Evolutionary conservation across 176 grass and related monocot species (phyloP), one percentile per base, ranked within the genome.

Genomic region (Musa itinerans): DNA sequence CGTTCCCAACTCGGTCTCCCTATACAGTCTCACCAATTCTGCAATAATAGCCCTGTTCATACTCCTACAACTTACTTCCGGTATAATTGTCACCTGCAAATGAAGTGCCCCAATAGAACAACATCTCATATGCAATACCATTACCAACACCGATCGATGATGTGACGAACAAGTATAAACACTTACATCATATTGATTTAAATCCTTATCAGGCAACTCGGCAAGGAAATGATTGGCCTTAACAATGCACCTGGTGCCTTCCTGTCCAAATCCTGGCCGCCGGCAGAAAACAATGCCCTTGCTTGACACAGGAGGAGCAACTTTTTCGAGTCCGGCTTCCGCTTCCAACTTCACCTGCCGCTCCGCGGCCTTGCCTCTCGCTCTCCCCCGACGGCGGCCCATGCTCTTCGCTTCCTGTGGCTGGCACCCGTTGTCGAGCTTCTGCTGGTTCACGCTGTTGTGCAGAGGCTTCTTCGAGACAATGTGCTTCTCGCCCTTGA

Each of bases 391-490:
- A 83, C 91, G 83, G 20, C 83, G 84, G 1, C 81, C 79, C 52
- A 72, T 34, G 52, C 81, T 86, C 78, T 89, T 92, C 13, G 2
- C 76, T 66, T 77, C 95, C 71, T 83, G 86, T 19, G 85, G 74
- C 63, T 80, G 77, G 53, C 19, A 52, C 19, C 15, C 62, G 17
- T 53, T 63, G 27, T 94, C 88, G 4, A 70, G 84, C 79, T 89
- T 92, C 74, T 89, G 88, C 81, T 95, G 91, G 74, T 83, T 85
- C 51, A 94, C 85, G 81, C 81, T 86, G 82, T 78, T 95, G 78
- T 95, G 96, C 67, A 99, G 77, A 27, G 91, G 96, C 76, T 92
- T 92, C 91, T 99, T 99, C 15, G 79, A 77, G 52, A 86, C 59
- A 16, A 86, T 16, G 71, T 78, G 79, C 75, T 72, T 82, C 79